phyloP scores from a whole-genome alignment of 1,139 yeast genomes.

The Spathaspora sp. region DNA sequence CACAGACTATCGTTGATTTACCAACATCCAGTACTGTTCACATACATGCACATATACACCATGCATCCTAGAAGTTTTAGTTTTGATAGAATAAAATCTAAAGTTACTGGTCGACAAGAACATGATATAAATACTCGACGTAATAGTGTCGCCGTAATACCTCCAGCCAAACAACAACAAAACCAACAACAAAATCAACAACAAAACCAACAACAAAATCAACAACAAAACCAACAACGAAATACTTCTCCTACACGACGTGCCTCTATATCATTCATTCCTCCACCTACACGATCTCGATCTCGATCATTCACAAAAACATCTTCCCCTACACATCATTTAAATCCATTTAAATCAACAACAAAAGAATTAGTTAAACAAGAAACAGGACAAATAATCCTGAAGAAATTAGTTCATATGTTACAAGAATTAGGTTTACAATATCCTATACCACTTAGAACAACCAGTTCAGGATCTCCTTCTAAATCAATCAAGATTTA shows the following conservation, averaged over 20 bases:
- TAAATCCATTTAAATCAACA: conserved; percentile 14
- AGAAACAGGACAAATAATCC: conserved; percentile 39
- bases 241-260: conserved; percentile 8
- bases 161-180: not conserved
- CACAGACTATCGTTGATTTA: no score
- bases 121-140: conserved; percentile 6
- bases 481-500: conserved; percentile 33
- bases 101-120: conserved; percentile 16
- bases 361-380: conserved; percentile 42
- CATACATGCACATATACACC: not conserved
- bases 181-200: not conserved
- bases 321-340: not conserved
- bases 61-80: conserved; percentile 11
- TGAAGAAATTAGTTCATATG: conserved; percentile 33
- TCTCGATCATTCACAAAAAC: conserved; percentile 10
- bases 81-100: conserved; percentile 20
- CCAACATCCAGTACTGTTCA: no score
- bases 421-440: conserved; percentile 43
- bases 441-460: conserved; percentile 37
- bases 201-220: not conserved
- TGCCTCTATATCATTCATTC: conserved; percentile 18
- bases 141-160: not conserved
- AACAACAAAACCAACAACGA: not conserved
- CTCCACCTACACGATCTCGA: conserved; percentile 7
- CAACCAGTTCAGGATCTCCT: conserved; percentile 22